Evolutionary conservation across 73 alveolate species (phyloP), one percentile per base, ranked within the genome.

Genomic region (Breviolum minutum): DNA sequence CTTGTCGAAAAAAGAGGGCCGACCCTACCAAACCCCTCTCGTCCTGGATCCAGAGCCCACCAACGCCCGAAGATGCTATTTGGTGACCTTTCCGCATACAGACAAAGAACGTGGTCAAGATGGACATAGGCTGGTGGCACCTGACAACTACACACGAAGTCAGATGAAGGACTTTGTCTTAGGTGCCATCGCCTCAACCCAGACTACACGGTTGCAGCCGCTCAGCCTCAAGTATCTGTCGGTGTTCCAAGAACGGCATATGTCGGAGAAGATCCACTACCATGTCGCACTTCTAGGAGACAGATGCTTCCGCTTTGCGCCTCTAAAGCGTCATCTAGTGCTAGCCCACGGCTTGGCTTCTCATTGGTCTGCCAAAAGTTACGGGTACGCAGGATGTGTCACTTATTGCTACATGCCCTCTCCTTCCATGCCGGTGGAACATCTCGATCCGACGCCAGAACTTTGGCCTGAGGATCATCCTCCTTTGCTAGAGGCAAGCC

Each of bases 401-500:
- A 77, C 94, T 9, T 84, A 84, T 12, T 84, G 94, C 63, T 83
- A 83, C 22, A 5, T 84, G 94, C 94, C 94, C 14, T 61, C 79
- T 7, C 77, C 62, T 24, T n/a, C 20, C 5, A 84, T 61, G 62
- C 40, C 94, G 8, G 77, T 62, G 74, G 94, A 84, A 12, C 27
- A 84, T 60, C 62, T 84, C 20, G 94, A 84, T 22, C 79, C 94
- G 9, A 8, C 73, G 61, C 94, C 94, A 8, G 73, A 26, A 7
- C 14, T 60, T 60, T 60, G 79, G 94, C 79, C 94, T 1, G 9
- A 9, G 17, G 69, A 2, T 26, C 94, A 84, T 22, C 94, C 94
- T 19, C 94, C 94, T 19, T 26, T 84, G 40, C 14, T 61, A 12
- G 94, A 84, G n/a, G 94, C 94, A 14, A 60, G 79, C 32, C 76